These are phyloP conservation scores for Besnoitia besnoiti DNA, from an alignment of 169 alveolate species.

Conservation along the genomic window DNA sequence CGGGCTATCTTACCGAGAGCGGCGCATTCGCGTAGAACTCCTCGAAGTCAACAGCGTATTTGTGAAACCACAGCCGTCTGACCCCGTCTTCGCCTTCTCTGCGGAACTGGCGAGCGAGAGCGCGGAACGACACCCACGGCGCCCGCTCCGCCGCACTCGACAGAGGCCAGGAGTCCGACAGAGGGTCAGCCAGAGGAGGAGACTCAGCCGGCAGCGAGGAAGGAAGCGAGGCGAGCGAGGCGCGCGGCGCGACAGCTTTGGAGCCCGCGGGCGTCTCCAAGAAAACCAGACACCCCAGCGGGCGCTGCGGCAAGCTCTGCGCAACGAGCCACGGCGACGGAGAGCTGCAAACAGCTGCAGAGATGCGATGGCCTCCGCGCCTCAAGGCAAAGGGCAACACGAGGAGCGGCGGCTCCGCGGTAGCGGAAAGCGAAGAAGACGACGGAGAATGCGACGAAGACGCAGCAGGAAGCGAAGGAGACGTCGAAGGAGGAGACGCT, in stretches of 20 bases:
- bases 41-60: not conserved
- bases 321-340: not conserved
- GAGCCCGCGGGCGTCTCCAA: constrained; percentile 22
- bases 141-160: not conserved
- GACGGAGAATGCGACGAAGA: not conserved
- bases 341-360: not conserved
- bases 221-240: not conserved
- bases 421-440: not conserved
- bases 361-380: not conserved
- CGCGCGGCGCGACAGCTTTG: constrained; percentile 22
- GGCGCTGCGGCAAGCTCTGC: not conserved
- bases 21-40: not conserved
- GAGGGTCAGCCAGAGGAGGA: not conserved
- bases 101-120: constrained; percentile 7
- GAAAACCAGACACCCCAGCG: constrained; percentile 1
- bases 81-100: not conserved
- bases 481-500: not conserved
- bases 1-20: not conserved
- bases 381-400: not conserved
- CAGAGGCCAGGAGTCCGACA: not conserved
- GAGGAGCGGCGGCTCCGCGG: not conserved
- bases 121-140: constrained; percentile 31
- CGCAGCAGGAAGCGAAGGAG: not conserved
- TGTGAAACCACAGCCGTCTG: not conserved
- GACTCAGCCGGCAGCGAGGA: not conserved